Evolutionary conservation across 164 flowering plant species (phyloP).

Genomic region (Chimonanthus salicifolius): DNA sequence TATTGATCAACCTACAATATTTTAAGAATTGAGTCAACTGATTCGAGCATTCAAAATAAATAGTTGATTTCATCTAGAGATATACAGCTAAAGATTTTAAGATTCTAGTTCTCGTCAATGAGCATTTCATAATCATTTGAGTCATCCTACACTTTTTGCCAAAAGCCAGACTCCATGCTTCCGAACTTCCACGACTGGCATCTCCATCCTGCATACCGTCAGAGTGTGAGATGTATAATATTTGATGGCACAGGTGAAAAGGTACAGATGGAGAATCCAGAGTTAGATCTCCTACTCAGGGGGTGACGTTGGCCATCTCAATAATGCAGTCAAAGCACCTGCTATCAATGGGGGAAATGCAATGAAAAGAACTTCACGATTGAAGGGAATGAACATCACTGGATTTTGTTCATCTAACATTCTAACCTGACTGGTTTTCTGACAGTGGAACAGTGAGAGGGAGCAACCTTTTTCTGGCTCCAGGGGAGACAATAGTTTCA

Average conservation of each 20-base stretch:
- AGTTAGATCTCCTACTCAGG: conserved; percentile 42
- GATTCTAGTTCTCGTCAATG: neutral
- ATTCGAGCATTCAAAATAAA: neutral
- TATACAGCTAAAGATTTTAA: neutral
- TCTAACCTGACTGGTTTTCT: conserved; percentile 52
- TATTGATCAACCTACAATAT: conserved; percentile 71
- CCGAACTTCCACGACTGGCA: conserved; percentile 91
- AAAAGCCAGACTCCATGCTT: conserved; percentile 81
- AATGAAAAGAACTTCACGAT: neutral
- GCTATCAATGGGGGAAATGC: neutral
- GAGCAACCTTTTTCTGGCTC: conserved; percentile 59
- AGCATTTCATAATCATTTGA: neutral
- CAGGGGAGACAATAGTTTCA: conserved; percentile 65
- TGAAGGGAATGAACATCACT: neutral
- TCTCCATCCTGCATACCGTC: conserved; percentile 65
- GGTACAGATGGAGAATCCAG: neutral
- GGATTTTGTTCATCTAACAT: conserved; percentile 4
- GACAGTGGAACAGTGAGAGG: conserved; percentile 78
- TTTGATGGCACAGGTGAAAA: neutral
- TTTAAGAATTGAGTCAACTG: neutral
- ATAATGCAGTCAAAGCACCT: conserved; percentile 73
- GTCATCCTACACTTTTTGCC: conserved; percentile 69
- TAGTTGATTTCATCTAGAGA: neutral
- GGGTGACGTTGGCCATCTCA: conserved; percentile 95
- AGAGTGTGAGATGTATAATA: conserved; percentile 7